A percentile compares a stretch with the other conserved stretches of the same genome.
phyloP scores from a whole-genome alignment of 176 grass and related monocot species.

The Eleusine coracana region DNA sequence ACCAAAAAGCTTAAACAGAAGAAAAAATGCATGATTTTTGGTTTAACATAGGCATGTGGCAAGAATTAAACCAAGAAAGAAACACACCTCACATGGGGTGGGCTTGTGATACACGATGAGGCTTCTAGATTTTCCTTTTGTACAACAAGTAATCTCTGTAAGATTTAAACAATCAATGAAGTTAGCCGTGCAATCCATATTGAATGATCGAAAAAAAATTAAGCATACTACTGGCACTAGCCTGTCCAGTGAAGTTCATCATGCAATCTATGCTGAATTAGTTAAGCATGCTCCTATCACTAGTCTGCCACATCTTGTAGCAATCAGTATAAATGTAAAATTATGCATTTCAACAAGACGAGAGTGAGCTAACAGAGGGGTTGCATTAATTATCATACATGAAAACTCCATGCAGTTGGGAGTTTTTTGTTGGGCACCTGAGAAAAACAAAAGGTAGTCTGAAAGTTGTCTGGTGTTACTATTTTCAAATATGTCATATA shows the following conservation, averaged over 20 bases:
- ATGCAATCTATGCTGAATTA: conserved; percentile 10
- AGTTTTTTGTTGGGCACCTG: neutral
- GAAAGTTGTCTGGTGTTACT: neutral
- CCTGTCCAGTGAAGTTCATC: neutral
- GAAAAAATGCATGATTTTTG: conserved; percentile 18
- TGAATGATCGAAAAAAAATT: neutral
- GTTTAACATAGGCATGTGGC: conserved; percentile 24
- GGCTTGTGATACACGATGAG: conserved; percentile 79
- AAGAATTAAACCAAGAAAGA: conserved; percentile 22
- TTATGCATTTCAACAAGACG: neutral
- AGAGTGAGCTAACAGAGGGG: neutral
- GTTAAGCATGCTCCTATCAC: neutral
- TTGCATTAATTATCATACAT: conserved; percentile 21
- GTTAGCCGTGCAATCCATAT: neutral
- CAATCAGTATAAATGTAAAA: conserved; percentile 12
- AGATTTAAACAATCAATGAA: conserved; percentile 16
- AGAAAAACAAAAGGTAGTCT: conserved; percentile 5
- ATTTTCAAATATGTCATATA: conserved; percentile 7
- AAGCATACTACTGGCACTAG: neutral
- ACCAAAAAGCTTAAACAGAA: conserved; percentile 81
- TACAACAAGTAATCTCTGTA: conserved; percentile 77
- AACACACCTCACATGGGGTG: conserved; percentile 82
- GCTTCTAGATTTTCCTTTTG: conserved; percentile 80
- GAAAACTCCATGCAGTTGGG: neutral
- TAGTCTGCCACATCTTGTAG: neutral